Base-by-base conservation (phyloP, 1,284 basidiomycete species). In the Agroathelia rolfsii region DNA sequence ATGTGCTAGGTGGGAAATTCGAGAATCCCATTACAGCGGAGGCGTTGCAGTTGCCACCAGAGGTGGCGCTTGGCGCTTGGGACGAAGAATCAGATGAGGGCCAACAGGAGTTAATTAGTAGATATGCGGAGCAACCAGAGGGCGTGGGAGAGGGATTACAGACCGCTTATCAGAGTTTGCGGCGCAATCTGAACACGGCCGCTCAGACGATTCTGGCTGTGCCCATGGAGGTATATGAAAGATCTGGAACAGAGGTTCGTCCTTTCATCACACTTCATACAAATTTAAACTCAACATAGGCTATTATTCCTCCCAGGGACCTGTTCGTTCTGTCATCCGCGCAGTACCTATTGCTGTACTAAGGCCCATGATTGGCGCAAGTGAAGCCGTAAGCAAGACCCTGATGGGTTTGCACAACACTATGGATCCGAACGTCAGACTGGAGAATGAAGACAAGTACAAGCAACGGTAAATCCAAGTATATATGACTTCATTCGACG, bases 191-290 rank as follows among this genome's bases (percentile, higher is more conserved):
- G 36, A 86, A 82, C 43, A 85, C 84, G 19, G 94, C 94, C 3
- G 95, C 94, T 9, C 94, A 98, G 60, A 98, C 95, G 0, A 98
- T 98, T 42, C 69, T 98, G 18, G 94, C 95, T 0, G 89, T 98
- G 1, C 94, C 94, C 1, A 97, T 98, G 92, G 95, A 98, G 55
- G 90, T 96, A 11, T 96, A 97, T 48, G 94, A 98, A 55, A 69
- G 83, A 38, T 83, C 85, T 9, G 84, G 84, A 11, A 83, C 79
- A 34, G 84, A 92, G 68, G 90, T 85, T 46, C 52, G 70, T 59
- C 28, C 36, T 24, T 24, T 21, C 26, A 14, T 23, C 16, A 24
- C n/a, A 18, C 7, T 16, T 6, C 26, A 31, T 28, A 23, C 25
- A 13, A 14, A n/a, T 13, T 34, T n/a, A 5, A 19, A 21, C 26